Conservation (phyloP, 2,329 filamentous ascomycete species). For the Ciborinia camelliae region DNA sequence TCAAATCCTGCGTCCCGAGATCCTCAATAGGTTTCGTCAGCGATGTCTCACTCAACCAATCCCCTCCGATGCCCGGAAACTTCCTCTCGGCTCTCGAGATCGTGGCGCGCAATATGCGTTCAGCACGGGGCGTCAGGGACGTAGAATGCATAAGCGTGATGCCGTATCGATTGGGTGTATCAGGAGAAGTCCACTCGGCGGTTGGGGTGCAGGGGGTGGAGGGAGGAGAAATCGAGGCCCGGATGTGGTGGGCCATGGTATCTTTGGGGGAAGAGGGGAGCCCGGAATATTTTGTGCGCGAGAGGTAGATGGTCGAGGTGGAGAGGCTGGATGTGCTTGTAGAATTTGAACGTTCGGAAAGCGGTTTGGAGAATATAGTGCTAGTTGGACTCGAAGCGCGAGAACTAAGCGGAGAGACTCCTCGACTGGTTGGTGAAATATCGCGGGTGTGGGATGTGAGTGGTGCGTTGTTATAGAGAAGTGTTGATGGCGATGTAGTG, state of each 20-base stretch:
- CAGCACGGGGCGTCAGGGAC: constrained; percentile 47
- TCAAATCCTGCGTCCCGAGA: constrained; percentile 49
- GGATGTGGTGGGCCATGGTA: constrained; percentile 14
- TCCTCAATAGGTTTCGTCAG: constrained; percentile 44
- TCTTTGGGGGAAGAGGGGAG: constrained; percentile 31
- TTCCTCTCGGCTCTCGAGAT: constrained; percentile 53
- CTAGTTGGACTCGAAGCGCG: constrained; percentile 20
- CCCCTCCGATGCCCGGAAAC: constrained; percentile 40
- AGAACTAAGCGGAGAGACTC: constrained; percentile 18
- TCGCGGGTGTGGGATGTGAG: constrained; percentile 10
- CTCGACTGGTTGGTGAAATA: background rate
- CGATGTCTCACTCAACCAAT: constrained; percentile 34
- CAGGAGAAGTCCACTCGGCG: constrained; percentile 35
- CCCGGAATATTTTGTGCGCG: constrained; percentile 30
- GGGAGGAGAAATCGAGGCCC: background rate
- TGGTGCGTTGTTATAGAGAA: constrained; percentile 23
- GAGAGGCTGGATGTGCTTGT: constrained; percentile 18
- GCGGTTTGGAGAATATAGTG: constrained; percentile 14
- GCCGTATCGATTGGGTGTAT: constrained; percentile 43
- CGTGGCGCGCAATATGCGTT: constrained; percentile 47
- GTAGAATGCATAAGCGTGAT: constrained; percentile 48
- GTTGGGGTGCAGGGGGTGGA: constrained; percentile 27
- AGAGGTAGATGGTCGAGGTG: constrained; percentile 21
- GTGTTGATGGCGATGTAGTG: constrained; percentile 23
- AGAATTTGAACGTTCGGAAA: constrained; percentile 21